Evolutionary conservation across 257 asterid genomes (phyloP).

Genomic region (Solanum virginianum): DNA sequence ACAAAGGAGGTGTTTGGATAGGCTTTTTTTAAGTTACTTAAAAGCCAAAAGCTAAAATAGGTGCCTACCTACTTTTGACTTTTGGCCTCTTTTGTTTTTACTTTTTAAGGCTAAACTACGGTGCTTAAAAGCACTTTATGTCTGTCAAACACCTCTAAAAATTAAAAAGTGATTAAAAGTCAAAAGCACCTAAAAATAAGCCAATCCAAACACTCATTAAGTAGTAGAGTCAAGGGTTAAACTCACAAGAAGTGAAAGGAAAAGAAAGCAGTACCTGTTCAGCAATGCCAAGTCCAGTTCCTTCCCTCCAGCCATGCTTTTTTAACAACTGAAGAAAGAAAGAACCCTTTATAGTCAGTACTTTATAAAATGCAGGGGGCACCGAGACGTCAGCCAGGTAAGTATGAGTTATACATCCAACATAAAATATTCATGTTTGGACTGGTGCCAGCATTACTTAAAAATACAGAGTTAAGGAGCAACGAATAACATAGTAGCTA

Average conservation of each 20-base stretch:
- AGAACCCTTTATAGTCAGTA: neutral
- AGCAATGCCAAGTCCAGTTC: constrained; percentile 4
- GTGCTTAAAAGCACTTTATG: no score
- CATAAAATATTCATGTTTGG: neutral
- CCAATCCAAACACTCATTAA: no score
- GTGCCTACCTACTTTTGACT: no score
- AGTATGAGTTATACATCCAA: neutral
- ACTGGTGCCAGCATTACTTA: neutral
- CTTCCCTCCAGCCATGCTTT: neutral
- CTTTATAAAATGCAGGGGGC: neutral
- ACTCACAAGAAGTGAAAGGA: neutral
- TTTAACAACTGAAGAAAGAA: neutral
- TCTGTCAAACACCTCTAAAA: no score
- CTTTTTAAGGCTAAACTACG: no score
- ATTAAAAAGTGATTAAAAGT: no score
- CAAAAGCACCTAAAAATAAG: no score
- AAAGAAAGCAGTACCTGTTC: neutral
- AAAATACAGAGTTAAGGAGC: neutral
- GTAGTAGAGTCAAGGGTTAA: neutral
- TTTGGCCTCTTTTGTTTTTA: no score
- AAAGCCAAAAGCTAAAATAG: no score
- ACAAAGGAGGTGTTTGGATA: neutral
- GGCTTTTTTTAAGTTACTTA: no score
- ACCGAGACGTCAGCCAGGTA: neutral
- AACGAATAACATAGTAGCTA: neutral